Conservation (phyloP, 2,329 filamentous ascomycete genomes). For the Diaporthe ampelina region DNA sequence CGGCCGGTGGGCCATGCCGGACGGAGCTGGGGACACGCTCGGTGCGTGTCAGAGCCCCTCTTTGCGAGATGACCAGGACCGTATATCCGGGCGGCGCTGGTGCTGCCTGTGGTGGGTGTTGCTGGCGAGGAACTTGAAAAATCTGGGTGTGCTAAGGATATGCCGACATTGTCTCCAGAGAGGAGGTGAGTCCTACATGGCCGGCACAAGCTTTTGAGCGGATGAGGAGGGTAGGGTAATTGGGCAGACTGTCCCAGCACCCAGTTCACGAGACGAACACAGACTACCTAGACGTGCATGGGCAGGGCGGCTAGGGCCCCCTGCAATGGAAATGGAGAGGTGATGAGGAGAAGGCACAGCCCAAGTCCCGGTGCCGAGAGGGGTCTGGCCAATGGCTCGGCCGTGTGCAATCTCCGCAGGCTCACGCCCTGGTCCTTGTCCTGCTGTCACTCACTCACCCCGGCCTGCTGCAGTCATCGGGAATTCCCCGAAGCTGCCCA, state of each 20-base stretch:
- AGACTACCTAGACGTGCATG: neutral
- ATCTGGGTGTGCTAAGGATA: neutral
- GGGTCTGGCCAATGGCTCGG: constrained; percentile 30
- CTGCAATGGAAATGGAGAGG: constrained; percentile 7
- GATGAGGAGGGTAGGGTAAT: neutral
- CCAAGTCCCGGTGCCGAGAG: constrained; percentile 25
- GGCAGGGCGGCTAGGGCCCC: neutral
- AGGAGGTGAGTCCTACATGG: constrained; percentile 1
- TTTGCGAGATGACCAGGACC: neutral
- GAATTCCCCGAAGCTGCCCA: neutral
- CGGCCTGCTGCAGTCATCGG: constrained; percentile 7
- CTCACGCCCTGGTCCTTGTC: constrained; percentile 4
- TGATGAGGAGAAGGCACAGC: constrained; percentile 25
- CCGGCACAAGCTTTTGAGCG: neutral
- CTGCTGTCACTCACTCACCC: neutral
- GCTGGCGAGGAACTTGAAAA: neutral
- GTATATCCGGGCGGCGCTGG: neutral
- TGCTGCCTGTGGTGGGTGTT: neutral
- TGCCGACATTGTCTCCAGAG: neutral
- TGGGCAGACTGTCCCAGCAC: neutral
- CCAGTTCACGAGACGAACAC: constrained; percentile 3
- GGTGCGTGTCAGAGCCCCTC: constrained; percentile 27
- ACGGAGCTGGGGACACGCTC: neutral
- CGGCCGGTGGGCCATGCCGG: constrained; percentile 36
- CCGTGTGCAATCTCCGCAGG: constrained; percentile 23